Conservation (phyloP, 495 filamentous ascomycete species). For the Aspergillus heteromorphus region DNA sequence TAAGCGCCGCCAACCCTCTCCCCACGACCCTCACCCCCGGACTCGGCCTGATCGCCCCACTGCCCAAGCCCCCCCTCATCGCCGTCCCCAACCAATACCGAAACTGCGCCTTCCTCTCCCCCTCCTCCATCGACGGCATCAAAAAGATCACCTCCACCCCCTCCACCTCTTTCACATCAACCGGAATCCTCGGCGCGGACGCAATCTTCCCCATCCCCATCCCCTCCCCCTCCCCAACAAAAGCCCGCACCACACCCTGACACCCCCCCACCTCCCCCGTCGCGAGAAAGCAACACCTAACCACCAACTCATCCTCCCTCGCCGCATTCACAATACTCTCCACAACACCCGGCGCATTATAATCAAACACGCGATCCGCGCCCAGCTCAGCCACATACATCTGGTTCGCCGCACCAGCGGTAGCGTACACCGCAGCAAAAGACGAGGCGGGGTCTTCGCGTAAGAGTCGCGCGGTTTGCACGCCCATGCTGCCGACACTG, state of each 20-base stretch:
- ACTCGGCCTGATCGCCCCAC: constrained; percentile 37
- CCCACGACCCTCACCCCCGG: constrained; percentile 39
- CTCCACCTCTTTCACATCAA: constrained; percentile 24
- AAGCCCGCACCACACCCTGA: constrained; percentile 35
- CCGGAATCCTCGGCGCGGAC: constrained; percentile 28
- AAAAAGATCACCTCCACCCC: constrained; percentile 40
- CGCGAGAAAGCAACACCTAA: constrained; percentile 39
- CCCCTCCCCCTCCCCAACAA: constrained; percentile 14
- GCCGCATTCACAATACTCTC: constrained; percentile 38
- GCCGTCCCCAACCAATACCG: constrained; percentile 38
- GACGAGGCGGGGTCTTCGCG: constrained; percentile 25
- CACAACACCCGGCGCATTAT: constrained; percentile 40
- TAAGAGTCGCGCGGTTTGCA: constrained; percentile 38
- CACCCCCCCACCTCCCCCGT: constrained; percentile 27
- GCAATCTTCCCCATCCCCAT: constrained; percentile 33
- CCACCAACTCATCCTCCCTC: constrained; percentile 31
- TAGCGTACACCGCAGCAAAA: constrained; percentile 38
- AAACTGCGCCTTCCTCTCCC: constrained; percentile 32
- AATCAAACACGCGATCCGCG: constrained; percentile 46
- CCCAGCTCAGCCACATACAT: constrained; percentile 41
- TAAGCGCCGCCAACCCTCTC: constrained; percentile 38
- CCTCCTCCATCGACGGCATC: constrained; percentile 26
- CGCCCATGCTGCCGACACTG: constrained; percentile 39
- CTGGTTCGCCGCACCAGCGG: constrained; percentile 42
- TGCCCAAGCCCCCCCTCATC: constrained; percentile 36